A percentile compares a stretch with the other conserved stretches of the same genome.
phyloP scores from a whole-genome alignment of 2,329 filamentous ascomycete species.

The Curvularia sp. region DNA sequence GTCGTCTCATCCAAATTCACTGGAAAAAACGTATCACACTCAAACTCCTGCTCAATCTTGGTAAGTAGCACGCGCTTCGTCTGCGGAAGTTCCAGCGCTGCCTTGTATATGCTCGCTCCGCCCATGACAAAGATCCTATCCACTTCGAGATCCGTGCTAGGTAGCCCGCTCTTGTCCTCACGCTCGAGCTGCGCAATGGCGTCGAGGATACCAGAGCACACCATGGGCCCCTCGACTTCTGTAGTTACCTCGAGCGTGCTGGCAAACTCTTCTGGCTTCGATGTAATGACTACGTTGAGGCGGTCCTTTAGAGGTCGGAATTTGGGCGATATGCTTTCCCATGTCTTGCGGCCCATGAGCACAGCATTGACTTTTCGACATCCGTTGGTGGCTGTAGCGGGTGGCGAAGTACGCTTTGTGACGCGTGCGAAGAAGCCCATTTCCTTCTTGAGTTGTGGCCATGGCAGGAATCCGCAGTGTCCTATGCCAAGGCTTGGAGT shows the following conservation, averaged over 20 bases:
- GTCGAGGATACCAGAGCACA: conserved; percentile 63
- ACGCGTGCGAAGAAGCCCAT: conserved; percentile 96
- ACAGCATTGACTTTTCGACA: conserved; percentile 64
- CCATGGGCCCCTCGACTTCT: conserved; percentile 53
- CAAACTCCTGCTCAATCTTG: conserved; percentile 70
- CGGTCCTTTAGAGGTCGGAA: conserved; percentile 82
- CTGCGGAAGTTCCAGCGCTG: conserved; percentile 67
- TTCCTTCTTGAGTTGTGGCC: conserved; percentile 86
- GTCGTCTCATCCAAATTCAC: conserved; percentile 58
- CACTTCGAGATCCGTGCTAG: conserved; percentile 10
- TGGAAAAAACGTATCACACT: conserved; percentile 78
- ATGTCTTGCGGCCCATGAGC: conserved; percentile 97
- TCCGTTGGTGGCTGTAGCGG: conserved; percentile 8
- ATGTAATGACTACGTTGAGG: conserved; percentile 81
- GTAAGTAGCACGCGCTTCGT: conserved; percentile 73
- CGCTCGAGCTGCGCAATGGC: conserved; percentile 18
- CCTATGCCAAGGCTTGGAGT: conserved; percentile 93
- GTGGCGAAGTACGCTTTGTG: conserved; percentile 69
- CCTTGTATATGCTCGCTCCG: conserved; percentile 82
- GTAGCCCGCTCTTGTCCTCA: conserved; percentile 3
- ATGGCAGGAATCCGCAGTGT: conserved; percentile 77
- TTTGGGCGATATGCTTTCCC: conserved; percentile 81
- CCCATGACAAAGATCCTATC: conserved; percentile 80
- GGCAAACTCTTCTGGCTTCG: conserved; percentile 43
- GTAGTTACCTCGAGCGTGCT: conserved; percentile 8